Evolutionary conservation across 108 stramenopile species (phyloP), one percentile per base, ranked within the genome.

Genomic region (Skeletonema grethae): DNA sequence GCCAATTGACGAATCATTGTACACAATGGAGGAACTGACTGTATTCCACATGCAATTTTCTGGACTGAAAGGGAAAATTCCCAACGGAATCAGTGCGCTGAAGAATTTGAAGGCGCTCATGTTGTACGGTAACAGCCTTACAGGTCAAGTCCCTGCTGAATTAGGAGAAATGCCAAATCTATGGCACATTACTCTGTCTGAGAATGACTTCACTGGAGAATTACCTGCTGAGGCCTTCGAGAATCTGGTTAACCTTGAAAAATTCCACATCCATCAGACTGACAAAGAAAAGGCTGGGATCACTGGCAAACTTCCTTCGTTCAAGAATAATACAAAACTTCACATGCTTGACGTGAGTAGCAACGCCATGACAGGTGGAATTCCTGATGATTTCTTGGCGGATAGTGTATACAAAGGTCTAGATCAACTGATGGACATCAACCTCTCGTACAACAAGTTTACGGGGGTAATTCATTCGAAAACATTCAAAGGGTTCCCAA

Each of bases 371-470:
- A 88, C 87, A 9, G 89, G 89, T 59, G 58, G 78, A 0, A 86
- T 90, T 62, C 89, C 89, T n/a, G 60, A 61, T 32, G 61, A 85
- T 57, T 90, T 90, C 66, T 41, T 90, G 73, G 60, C 48, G n/a
- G 68, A 69, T 36, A 68, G 67, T 20, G 63, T 22, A 5, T 46
- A 64, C 50, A 53, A 22, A 53, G 74, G 70, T 34, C 56, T 75
- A n/a, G 70, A 82, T 28, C 74, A 82, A 45, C 39, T 70, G 22
- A 82, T 82, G 77, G 61, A 55, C 24, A 75, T 82, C 55, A 31
- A 75, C 18, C 53, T 65, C 57, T 29, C 56, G 6, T 56, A 57
- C 4, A 65, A 65, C 56, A 24, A 57, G 20, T 65, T 65, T 48
- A 12, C 16, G 55, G 64, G 56, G 0, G 8, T 25, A 7, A 55